These are phyloP conservation scores for Geoglossum glabrum DNA, from an alignment of 495 filamentous ascomycete species.

Conservation along the genomic window DNA sequence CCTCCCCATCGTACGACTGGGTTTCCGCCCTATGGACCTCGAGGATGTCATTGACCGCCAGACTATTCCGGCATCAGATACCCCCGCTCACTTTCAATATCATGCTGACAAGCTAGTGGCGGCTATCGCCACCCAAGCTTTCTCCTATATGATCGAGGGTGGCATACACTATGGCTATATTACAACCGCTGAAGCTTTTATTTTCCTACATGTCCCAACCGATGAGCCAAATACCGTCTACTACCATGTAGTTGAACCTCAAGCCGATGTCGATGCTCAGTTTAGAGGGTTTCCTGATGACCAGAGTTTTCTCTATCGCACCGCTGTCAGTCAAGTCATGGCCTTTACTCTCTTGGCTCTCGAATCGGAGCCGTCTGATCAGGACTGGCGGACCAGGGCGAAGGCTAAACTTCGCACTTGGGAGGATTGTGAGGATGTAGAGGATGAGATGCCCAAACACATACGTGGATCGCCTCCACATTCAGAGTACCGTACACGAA, in stretches of 20 bases:
- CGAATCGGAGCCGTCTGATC: background rate
- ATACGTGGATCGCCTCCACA: background rate
- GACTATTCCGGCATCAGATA: background rate
- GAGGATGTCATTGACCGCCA: too few relatives aligned
- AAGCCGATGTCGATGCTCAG: conserved; percentile 19
- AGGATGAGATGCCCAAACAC: conserved; percentile 13
- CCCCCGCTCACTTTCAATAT: background rate
- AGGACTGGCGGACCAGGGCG: conserved; percentile 21
- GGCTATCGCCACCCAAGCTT: conserved; percentile 26
- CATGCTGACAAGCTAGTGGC: background rate
- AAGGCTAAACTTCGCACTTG: background rate
- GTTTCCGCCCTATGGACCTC: too few relatives aligned
- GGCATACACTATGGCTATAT: conserved; percentile 25
- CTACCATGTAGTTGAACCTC: conserved; percentile 22
- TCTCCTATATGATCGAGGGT: conserved; percentile 27
- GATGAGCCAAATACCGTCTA: conserved; percentile 17
- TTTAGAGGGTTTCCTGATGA: conserved; percentile 5
- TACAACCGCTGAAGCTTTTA: conserved; percentile 24
- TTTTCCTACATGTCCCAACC: conserved; percentile 25
- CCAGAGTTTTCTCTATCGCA: conserved; percentile 12
- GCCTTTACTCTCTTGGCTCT: conserved; percentile 24
- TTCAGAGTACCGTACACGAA: too few relatives aligned
- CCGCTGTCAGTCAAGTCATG: conserved; percentile 26
- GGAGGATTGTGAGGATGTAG: too few relatives aligned
- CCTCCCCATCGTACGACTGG: too few relatives aligned